Conservation (phyloP, 352 stramenopile genomes). For the Pythium oligandrum region DNA sequence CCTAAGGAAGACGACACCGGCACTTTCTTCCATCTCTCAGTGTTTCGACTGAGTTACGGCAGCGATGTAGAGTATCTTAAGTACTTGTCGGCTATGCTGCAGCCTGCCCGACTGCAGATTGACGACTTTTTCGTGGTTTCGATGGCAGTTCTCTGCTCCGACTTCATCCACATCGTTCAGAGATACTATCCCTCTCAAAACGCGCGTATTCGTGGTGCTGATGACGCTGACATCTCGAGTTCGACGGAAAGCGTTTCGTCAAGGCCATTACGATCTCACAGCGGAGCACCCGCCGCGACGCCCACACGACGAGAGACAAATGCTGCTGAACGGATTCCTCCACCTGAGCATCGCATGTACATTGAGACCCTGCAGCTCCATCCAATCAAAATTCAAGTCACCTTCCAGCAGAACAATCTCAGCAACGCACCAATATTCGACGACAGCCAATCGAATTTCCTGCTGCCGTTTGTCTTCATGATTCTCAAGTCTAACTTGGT, state of each 20-base stretch:
- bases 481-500: slow-evolving; percentile 59
- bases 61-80: slow-evolving; percentile 87
- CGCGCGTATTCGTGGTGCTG: background rate
- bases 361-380: slow-evolving; percentile 83
- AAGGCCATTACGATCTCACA: too few species aligned
- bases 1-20: slow-evolving; percentile 12
- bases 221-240: background rate
- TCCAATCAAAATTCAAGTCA: slow-evolving; percentile 74
- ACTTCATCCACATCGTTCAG: slow-evolving; percentile 41
- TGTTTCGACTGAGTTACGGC: slow-evolving; percentile 73
- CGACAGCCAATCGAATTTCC: slow-evolving; percentile 28
- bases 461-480: slow-evolving; percentile 53
- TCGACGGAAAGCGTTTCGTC: background rate
- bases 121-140: slow-evolving; percentile 63
- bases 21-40: slow-evolving; percentile 74
- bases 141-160: slow-evolving; percentile 28
- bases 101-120: slow-evolving; percentile 54
- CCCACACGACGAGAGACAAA: background rate
- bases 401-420: slow-evolving; percentile 62
- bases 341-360: slow-evolving; percentile 63
- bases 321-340: slow-evolving; percentile 21
- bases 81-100: slow-evolving; percentile 81
- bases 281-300: too few species aligned
- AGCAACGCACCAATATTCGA: slow-evolving; percentile 36
- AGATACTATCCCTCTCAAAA: slow-evolving; percentile 23